These are phyloP conservation scores for Globisporangium takayamanum DNA, from an alignment of 352 stramenopile genomes.

Conservation along the genomic window DNA sequence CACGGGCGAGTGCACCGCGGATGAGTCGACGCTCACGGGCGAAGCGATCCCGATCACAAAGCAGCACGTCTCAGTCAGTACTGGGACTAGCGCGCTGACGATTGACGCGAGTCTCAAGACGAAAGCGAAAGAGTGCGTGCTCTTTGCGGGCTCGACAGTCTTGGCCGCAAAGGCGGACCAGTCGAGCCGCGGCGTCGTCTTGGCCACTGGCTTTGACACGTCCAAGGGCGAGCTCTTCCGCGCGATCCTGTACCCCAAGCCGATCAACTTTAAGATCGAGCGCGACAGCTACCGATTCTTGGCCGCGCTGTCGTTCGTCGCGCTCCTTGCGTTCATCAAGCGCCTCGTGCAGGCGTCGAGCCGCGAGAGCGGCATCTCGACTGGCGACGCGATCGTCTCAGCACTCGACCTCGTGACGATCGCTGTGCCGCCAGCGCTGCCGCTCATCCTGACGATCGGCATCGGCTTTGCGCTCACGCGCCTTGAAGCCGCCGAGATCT, in stretches of 20 bases:
- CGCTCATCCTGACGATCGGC: slow-evolving; percentile 47
- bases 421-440: slow-evolving; percentile 44
- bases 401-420: slow-evolving; percentile 67
- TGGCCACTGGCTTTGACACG: slow-evolving; percentile 56
- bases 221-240: slow-evolving; percentile 69
- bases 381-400: slow-evolving; percentile 9
- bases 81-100: slow-evolving; percentile 2
- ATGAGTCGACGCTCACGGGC: slow-evolving; percentile 74
- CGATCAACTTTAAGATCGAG: slow-evolving; percentile 55
- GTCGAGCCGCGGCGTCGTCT: slow-evolving; percentile 43
- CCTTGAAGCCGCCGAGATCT: slow-evolving; percentile 37
- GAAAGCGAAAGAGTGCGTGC: slow-evolving; percentile 38
- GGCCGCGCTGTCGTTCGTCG: slow-evolving; percentile 30
- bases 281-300: slow-evolving; percentile 65
- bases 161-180: slow-evolving; percentile 24
- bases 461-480: slow-evolving; percentile 52
- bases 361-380: slow-evolving; percentile 17
- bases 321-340: slow-evolving; percentile 49
- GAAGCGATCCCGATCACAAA: slow-evolving; percentile 81
- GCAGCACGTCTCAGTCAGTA: slow-evolving; percentile 15
- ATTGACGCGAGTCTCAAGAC: slow-evolving; percentile 37
- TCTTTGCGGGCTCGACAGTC: slow-evolving; percentile 56
- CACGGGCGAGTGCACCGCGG: slow-evolving; percentile 54
- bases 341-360: slow-evolving; percentile 27
- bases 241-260: slow-evolving; percentile 54